Evolutionary conservation across 164 flowering plant genomes (phyloP), one percentile per base, ranked within the genome.

Genomic region (Euptelea pleiosperma): DNA sequence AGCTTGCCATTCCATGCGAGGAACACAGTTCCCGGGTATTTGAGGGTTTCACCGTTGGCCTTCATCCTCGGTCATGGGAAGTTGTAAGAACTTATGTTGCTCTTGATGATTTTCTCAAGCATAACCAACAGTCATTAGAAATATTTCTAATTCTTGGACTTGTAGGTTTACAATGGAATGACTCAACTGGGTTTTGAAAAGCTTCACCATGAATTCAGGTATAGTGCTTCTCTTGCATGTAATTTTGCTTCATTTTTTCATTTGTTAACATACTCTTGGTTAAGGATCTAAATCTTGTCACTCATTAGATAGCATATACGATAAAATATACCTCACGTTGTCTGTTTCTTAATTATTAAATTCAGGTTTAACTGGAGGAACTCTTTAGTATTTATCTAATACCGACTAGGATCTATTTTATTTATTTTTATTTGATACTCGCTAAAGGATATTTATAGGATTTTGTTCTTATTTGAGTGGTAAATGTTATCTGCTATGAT

Each of bases 31-130:
- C 73, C n/a, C 83, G 90, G 39, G 81, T 93, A 19, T 89, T 93
- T 71, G 74, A 84, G 65, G 97, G 98, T 65, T 89, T 93, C 68
- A 93, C 94, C 49, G 87, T 89, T 76, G 98, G 98, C 22, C 87
- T 93, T 68, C 84, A 87, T 86, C 96, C 97, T 18, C 77, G 90
- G 42, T 80, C 98, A 42, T 87, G 89, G 91, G 98, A 93, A 87
- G 68, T 93, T 70, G 98, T 93, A 74, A 69, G 89, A 61, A 19
- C 39, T 51, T 8, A 24, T 40, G 26, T 21, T 65, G 6, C 35
- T 49, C 28, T 40, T 66, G 36, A 16, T 21, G 46, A 42, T 21
- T 59, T 49, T 47, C 18, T 43, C n/a, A 19, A 25, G 24, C 18
- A n/a, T 29, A 10, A 34, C 11, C 4, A 8, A 14, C 14, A 18